Conservation (phyloP, 2,329 filamentous ascomycete species). For the Geoglossum cookeanum region DNA sequence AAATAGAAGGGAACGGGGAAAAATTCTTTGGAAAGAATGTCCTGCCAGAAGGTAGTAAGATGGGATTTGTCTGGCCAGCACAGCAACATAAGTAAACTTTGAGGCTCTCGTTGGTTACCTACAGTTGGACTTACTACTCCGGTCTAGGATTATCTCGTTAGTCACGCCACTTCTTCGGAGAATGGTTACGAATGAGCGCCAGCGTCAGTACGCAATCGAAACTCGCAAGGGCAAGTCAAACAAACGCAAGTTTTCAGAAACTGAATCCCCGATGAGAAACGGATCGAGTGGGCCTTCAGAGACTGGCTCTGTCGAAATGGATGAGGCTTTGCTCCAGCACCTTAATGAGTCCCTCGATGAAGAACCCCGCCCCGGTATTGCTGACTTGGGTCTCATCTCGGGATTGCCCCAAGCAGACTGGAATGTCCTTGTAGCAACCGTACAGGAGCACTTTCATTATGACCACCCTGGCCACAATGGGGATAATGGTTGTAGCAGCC, state of each 20-base stretch:
- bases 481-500: background rate
- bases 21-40: slow-evolving; percentile 27
- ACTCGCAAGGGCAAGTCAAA: slow-evolving; percentile 26
- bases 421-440: background rate
- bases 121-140: background rate
- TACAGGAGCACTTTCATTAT: background rate
- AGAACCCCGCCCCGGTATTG: background rate
- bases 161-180: slow-evolving; percentile 36
- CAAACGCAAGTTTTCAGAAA: background rate
- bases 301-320: background rate
- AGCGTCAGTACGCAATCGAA: slow-evolving; percentile 37
- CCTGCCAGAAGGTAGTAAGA: slow-evolving; percentile 14
- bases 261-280: background rate
- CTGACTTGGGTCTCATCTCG: background rate
- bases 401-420: background rate
- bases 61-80: slow-evolving; percentile 32
- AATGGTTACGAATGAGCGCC: slow-evolving; percentile 41
- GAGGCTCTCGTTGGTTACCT: slow-evolving; percentile 8
- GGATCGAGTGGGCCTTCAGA: background rate
- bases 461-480: background rate
- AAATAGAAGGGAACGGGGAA: slow-evolving; percentile 29
- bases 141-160: slow-evolving; percentile 27
- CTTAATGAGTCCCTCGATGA: background rate
- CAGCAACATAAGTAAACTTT: slow-evolving; percentile 25
- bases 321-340: background rate